A percentile compares a stretch with the other conserved stretches of the same genome.
Conservation (phyloP, 257 asterid species). For the Nicotiana tabacum region DNA sequence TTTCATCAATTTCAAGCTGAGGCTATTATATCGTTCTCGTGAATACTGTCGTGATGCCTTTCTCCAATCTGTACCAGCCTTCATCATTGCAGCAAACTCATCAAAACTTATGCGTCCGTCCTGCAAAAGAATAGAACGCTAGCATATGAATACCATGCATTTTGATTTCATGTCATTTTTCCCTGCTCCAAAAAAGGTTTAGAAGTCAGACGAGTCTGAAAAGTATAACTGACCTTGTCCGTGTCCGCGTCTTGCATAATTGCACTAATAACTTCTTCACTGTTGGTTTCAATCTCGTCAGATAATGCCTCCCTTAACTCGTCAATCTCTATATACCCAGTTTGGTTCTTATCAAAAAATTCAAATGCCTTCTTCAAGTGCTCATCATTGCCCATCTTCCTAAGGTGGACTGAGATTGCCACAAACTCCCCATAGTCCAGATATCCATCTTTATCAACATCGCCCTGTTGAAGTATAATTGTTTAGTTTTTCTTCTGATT, state of each 20-base stretch:
- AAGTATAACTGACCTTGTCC: slow-evolving; percentile 52
- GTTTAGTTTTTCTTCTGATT: not conserved
- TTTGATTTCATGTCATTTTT: not conserved
- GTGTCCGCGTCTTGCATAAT: slow-evolving; percentile 88
- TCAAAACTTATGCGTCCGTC: slow-evolving; percentile 66
- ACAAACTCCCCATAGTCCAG: slow-evolving; percentile 78
- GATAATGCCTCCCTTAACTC: slow-evolving; percentile 70
- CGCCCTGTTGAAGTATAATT: slow-evolving; percentile 46
- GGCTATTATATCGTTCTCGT: slow-evolving; percentile 57
- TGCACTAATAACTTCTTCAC: slow-evolving; percentile 69
- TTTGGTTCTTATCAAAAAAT: slow-evolving; percentile 60
- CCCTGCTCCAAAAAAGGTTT: too few species aligned
- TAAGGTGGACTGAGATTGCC: slow-evolving; percentile 75
- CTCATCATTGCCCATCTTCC: slow-evolving; percentile 70
- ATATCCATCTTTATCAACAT: slow-evolving; percentile 75
- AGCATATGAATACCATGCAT: not conserved
- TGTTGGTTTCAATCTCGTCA: slow-evolving; percentile 54
- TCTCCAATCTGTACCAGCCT: slow-evolving; percentile 71
- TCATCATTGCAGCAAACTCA: slow-evolving; percentile 62
- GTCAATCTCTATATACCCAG: slow-evolving; percentile 75
- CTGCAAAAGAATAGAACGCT: slow-evolving; percentile 24
- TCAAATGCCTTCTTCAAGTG: slow-evolving; percentile 71
- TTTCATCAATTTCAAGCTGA: slow-evolving; percentile 45
- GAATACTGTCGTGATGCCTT: slow-evolving; percentile 64
- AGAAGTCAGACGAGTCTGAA: not conserved